Conservation (phyloP, 345 rosid species). For the Bruguiera gymnorhiza region DNA sequence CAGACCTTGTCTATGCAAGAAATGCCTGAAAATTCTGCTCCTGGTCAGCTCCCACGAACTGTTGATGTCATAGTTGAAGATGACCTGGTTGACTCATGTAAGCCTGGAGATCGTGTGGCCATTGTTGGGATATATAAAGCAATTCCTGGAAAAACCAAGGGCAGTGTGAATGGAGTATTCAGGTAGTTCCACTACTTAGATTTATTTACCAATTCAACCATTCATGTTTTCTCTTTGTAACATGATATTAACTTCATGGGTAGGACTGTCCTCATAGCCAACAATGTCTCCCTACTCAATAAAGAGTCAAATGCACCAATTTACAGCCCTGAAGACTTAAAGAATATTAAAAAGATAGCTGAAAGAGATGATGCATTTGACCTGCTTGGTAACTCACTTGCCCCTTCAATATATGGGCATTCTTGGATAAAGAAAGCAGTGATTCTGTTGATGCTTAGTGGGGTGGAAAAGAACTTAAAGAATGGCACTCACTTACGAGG, state of each 20-base stretch:
- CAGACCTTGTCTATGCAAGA: conserved; percentile 98
- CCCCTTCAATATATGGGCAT: conserved; percentile 96
- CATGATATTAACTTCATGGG: conserved; percentile 17
- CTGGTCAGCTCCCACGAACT: conserved; percentile 98
- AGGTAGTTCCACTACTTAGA: conserved; percentile 42
- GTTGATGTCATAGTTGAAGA: conserved; percentile 96
- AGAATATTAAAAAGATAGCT: conserved; percentile 83
- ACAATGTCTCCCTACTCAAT: conserved; percentile 81
- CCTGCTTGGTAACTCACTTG: conserved; percentile 81
- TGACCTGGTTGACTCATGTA: conserved; percentile 93
- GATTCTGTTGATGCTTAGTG: conserved; percentile 85
- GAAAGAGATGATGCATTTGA: conserved; percentile 86
- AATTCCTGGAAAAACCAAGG: conserved; percentile 91
- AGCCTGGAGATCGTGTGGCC: conserved; percentile 98
- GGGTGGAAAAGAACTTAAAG: conserved; percentile 88
- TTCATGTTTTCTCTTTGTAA: conserved; percentile 6
- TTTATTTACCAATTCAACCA: neutral
- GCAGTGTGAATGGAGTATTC: conserved; percentile 95
- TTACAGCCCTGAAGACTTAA: conserved; percentile 70
- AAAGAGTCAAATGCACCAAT: conserved; percentile 96
- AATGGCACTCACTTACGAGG: conserved; percentile 98
- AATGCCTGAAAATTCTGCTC: conserved; percentile 98
- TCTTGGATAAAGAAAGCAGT: conserved; percentile 98
- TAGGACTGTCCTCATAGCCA: conserved; percentile 92
- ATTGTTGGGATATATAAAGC: conserved; percentile 92